phyloP scores from a whole-genome alignment of 2,329 filamentous ascomycete genomes.

The Phialocephala subalpina region DNA sequence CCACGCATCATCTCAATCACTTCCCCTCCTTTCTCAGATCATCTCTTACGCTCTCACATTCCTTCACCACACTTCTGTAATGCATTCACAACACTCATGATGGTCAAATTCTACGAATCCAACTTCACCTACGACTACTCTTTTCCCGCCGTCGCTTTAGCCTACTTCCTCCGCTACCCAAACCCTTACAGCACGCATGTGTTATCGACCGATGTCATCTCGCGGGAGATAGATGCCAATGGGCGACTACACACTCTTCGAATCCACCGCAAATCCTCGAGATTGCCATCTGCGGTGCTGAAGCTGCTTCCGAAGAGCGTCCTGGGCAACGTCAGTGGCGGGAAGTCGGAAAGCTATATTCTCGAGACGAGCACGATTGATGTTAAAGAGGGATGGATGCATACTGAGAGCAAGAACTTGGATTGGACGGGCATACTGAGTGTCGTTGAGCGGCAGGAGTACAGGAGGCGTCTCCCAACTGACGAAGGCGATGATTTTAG shows the following conservation, averaged over 20 bases:
- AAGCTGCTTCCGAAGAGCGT: constrained; percentile 77
- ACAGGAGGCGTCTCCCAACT: constrained; percentile 50
- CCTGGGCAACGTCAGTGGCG: constrained; percentile 61
- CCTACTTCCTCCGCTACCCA: constrained; percentile 89
- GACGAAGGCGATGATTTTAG: constrained; percentile 40
- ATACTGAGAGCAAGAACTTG: constrained; percentile 80
- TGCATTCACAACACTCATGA: constrained; percentile 35
- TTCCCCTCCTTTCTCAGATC: constrained; percentile 16
- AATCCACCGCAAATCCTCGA: constrained; percentile 83
- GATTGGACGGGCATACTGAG: constrained; percentile 84
- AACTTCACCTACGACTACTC: constrained; percentile 81
- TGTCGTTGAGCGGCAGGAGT: constrained; percentile 79
- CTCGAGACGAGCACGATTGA: constrained; percentile 83
- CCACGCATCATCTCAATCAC: constrained; percentile 22
- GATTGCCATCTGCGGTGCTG: constrained; percentile 76
- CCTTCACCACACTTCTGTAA: constrained; percentile 25
- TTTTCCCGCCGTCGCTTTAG: constrained; percentile 85
- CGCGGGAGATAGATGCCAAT: constrained; percentile 75
- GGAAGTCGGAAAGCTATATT: constrained; percentile 74
- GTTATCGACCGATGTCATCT: constrained; percentile 83
- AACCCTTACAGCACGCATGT: constrained; percentile 87
- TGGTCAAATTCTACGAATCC: constrained; percentile 53
- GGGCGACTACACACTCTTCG: constrained; percentile 81
- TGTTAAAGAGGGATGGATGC: constrained; percentile 83
- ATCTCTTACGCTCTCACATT: constrained; percentile 10